Percentiles rank a stretch among this genome's conserved stretches.
These are phyloP conservation scores for Epichloe uncinata DNA, from an alignment of 2,329 filamentous ascomycete species.

Conservation along the genomic window DNA sequence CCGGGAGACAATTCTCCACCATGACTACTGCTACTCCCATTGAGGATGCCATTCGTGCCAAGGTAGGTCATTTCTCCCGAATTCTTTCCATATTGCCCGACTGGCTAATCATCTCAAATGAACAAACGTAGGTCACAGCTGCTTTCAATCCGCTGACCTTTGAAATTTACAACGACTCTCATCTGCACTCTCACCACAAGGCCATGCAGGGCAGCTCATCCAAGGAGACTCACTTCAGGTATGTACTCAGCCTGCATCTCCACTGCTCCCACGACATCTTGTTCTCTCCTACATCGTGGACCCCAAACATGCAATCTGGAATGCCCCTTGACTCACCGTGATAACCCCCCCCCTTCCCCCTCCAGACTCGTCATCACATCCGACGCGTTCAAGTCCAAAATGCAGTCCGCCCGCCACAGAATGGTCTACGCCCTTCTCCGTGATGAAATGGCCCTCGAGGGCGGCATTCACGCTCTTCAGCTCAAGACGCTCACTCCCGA, in stretches of 20 bases:
- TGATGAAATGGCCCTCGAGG: slow-evolving; percentile 77
- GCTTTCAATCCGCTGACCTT: slow-evolving; percentile 63
- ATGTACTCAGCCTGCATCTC: slow-evolving; percentile 7
- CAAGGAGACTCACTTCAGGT: slow-evolving; percentile 78
- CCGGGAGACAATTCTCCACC: slow-evolving; percentile 32
- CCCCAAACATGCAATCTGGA: no score
- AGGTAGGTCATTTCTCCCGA: slow-evolving; percentile 39
- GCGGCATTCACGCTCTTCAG: slow-evolving; percentile 89
- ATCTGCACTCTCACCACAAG: slow-evolving; percentile 80
- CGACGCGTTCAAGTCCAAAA: slow-evolving; percentile 65
- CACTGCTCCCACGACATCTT: neutral
- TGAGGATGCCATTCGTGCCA: slow-evolving; percentile 70
- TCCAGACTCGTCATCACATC: slow-evolving; percentile 66
- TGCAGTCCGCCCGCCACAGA: slow-evolving; percentile 77
- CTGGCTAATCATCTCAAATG: neutral
- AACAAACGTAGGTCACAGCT: slow-evolving; percentile 51
- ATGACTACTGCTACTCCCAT: slow-evolving; percentile 61
- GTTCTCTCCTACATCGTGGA: no score
- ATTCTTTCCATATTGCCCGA: neutral
- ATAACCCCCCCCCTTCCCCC: slow-evolving; percentile 9
- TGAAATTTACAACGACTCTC: slow-evolving; percentile 88
- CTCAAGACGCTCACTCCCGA: slow-evolving; percentile 77
- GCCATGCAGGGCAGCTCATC: slow-evolving; percentile 74
- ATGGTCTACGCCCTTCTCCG: slow-evolving; percentile 81
- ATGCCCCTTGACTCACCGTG: neutral